Base-by-base conservation (phyloP, 371 early-diverging fungal genomes). In the Lichtheimia ramosa region DNA sequence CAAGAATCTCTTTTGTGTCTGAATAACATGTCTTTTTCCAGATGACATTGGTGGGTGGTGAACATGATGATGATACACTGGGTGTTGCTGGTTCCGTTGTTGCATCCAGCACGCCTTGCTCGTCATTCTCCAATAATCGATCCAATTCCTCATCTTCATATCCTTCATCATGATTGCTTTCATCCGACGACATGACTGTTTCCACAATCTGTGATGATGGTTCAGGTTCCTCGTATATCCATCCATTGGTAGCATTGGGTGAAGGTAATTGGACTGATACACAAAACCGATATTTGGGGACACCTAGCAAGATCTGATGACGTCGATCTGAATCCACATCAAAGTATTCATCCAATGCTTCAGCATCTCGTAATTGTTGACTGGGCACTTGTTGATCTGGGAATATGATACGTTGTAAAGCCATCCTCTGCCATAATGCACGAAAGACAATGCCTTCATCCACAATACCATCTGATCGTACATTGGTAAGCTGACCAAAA, bases 381-480 rank as follows among this genome's bases (percentile, higher is more conserved):
- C 39, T 41, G 18, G 21, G 40, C 10, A n/a, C 16, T 1, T 25
- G 49, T 16, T 16, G 34, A 15, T 28, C 20, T 24, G 58, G 77
- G 24, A 66, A 74, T n/a, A 79, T 34, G 5, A 76, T 56, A 8
- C 77, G 71, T 40, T 76, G 74, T 14, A 79, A 54, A 10, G 80
- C 74, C 51, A 75, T 69, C 15, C 80, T 61, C 52, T 79, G 80
- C 80, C 80, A 79, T 10, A 79, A 49, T 1, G 80, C 80, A n/a
- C 80, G 69, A 48, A 79, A 79, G 1, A 79, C 80, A 21, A 74
- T 69, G 1, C 66, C 68, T 50, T 79, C 80, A 50, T 79, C 75
- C 1, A 79, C 80, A 59, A 79, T 76, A 3, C 77, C 71, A 46
- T 79, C 80, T 0, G 70, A 66, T 2, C 74, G 67, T 3, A 79